Evolutionary conservation across 2,329 filamentous ascomycete genomes (phyloP).

Genomic region (Exophiala lecanii-corni): DNA sequence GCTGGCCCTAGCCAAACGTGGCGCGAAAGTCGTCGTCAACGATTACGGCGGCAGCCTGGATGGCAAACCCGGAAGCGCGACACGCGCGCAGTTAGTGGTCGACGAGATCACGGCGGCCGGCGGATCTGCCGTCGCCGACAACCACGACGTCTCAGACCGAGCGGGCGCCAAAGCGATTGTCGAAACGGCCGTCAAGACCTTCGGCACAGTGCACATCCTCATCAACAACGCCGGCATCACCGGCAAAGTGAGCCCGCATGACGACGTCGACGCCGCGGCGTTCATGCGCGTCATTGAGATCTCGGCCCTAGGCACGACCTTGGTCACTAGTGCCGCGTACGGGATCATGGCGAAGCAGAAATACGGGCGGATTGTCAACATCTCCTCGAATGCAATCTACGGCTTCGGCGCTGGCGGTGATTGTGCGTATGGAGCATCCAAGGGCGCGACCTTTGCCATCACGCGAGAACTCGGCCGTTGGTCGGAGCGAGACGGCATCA

Average conservation of each 20-base stretch:
- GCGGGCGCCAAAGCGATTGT: slow-evolving; percentile 36
- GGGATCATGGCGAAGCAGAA: not conserved
- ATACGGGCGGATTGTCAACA: not conserved
- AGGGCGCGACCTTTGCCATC: not conserved
- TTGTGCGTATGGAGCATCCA: slow-evolving; percentile 6
- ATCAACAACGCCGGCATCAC: slow-evolving; percentile 52
- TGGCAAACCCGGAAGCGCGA: slow-evolving; percentile 65
- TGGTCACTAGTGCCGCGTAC: not conserved
- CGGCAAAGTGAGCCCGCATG: slow-evolving; percentile 8
- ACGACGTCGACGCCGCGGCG: not conserved
- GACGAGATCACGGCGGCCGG: slow-evolving; percentile 64
- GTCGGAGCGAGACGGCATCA: slow-evolving; percentile 1
- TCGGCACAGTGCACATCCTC: slow-evolving; percentile 42
- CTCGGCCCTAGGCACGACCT: not conserved
- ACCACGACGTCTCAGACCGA: slow-evolving; percentile 56
- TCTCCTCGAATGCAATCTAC: slow-evolving; percentile 17
- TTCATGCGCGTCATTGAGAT: slow-evolving; percentile 1
- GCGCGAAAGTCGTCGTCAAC: slow-evolving; percentile 92
- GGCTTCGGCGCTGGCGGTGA: slow-evolving; percentile 11
- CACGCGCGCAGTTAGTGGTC: slow-evolving; percentile 40
- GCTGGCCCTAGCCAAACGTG: slow-evolving; percentile 81
- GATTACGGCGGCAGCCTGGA: slow-evolving; percentile 88
- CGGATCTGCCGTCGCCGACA: slow-evolving; percentile 94
- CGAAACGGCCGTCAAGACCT: slow-evolving; percentile 30
- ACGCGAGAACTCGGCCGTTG: not conserved